Base-by-base conservation (phyloP, 2,329 filamentous ascomycete genomes). In the Colletotrichum sp. region DNA sequence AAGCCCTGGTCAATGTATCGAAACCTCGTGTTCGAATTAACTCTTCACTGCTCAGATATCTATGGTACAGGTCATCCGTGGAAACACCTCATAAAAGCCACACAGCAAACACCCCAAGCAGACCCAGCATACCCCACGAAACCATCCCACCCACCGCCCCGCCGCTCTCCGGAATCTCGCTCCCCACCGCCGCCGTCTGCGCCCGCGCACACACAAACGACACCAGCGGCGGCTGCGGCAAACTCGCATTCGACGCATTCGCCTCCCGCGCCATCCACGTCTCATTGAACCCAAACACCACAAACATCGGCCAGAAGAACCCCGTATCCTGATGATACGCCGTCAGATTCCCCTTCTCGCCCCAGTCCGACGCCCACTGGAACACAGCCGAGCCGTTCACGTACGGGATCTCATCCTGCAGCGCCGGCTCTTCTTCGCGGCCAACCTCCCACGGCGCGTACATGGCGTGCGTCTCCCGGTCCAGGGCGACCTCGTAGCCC, bases 261-360 rank as follows among this genome's bases (percentile, higher is more conserved):
- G 32, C 32, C n/a, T 64, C 34, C 62, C 21, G 32, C 2, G 32
- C 21, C 62, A 64, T 64, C 62, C 62, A 64, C 18, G 62, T 64
- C 62, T 64, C 62, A 1, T 64, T 39, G 32, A 39, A n/a, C 52
- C 63, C 63, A n/a, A 65, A 65, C 10, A 6, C 63, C 63, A 49
- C 63, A 24, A 49, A 44, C 24, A 65, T 24, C 13, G 63, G 63
- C 63, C 63, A 65, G 63, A 44, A 49, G 1, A 49, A 12, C 5
- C 63, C 63, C 13, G 21, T 34, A 8, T 65, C 63, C n/a, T 65
- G 18, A 21, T 65, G 34, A 4, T 34, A 65, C n/a, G 63, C 34
- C 63, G 34, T 30, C 63, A 65, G 3, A 9, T 65, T 49, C 16
- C 36, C 63, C 24, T 30, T 49, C 21, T 65, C 63, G 12, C 36